Evolutionary conservation across 2,329 filamentous ascomycete genomes (phyloP).

Genomic region (Ceratocystis colombiana): DNA sequence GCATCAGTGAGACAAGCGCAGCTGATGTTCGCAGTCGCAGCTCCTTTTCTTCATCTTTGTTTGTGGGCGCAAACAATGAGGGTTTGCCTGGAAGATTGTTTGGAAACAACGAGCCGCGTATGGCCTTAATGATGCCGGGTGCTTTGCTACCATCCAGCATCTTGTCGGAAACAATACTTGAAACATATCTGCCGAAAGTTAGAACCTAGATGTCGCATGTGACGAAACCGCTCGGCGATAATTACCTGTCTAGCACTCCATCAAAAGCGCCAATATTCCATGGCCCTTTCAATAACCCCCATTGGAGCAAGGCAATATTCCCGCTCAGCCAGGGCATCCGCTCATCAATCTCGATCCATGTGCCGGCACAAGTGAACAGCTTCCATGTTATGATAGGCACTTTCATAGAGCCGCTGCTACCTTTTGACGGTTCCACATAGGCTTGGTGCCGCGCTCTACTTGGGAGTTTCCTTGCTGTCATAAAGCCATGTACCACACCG

Average conservation of each 20-base stretch:
- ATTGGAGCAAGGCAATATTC: constrained; percentile 63
- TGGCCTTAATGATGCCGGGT: constrained; percentile 56
- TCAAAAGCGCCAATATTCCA: constrained; percentile 64
- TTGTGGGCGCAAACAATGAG: constrained; percentile 49
- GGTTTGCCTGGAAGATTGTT: constrained; percentile 64
- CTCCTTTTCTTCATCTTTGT: constrained; percentile 48
- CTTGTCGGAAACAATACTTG: constrained; percentile 45
- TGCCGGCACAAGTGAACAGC: constrained; percentile 63
- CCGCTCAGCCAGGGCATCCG: constrained; percentile 90
- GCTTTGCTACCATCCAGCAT: constrained; percentile 55
- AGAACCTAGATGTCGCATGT: neutral
- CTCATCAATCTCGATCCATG: constrained; percentile 59
- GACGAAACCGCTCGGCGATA: constrained; percentile 22
- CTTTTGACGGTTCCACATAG: constrained; percentile 24
- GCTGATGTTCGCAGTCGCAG: constrained; percentile 59
- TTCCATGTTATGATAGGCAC: constrained; percentile 66
- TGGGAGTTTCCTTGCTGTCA: constrained; percentile 28
- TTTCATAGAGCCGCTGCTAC: constrained; percentile 31
- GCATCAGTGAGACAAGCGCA: constrained; percentile 43
- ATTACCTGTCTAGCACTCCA: constrained; percentile 85
- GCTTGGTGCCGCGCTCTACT: constrained; percentile 26
- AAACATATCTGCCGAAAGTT: constrained; percentile 43
- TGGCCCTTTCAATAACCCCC: constrained; percentile 61
- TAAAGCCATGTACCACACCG: constrained; percentile 41
- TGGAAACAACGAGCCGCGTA: constrained; percentile 74